Conservation (phyloP, 2,329 filamentous ascomycete species). For the Ophiostoma triangulosporum region DNA sequence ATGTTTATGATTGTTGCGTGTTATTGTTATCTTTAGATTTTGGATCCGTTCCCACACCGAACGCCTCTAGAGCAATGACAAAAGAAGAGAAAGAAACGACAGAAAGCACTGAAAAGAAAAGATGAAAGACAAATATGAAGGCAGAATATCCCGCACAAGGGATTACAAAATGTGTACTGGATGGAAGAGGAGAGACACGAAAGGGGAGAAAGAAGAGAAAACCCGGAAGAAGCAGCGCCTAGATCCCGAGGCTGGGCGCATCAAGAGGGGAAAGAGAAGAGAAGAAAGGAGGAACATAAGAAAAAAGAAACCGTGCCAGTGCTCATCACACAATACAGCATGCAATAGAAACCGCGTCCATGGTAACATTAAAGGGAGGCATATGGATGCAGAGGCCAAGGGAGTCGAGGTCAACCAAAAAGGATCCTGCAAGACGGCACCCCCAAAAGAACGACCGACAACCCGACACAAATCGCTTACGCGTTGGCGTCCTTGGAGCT, state of each 20-base stretch:
- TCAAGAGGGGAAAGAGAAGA: not conserved
- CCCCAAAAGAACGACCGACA: not conserved
- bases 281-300: not conserved
- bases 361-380: not conserved
- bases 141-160: not conserved
- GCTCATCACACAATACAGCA: too few species aligned
- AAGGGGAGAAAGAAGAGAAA: not conserved
- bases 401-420: not conserved
- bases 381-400: not conserved
- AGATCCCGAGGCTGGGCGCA: not conserved
- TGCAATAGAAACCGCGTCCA: not conserved
- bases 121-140: not conserved
- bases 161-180: not conserved
- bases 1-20: not conserved
- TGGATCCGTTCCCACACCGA: conserved; percentile 7
- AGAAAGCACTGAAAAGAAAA: not conserved
- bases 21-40: conserved; percentile 6
- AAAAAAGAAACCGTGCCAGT: too few species aligned
- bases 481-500: conserved; percentile 81
- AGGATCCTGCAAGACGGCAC: not conserved
- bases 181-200: not conserved
- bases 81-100: not conserved
- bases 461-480: conserved; percentile 6
- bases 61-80: conserved; percentile 8
- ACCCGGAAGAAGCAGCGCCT: not conserved